Evolutionary conservation across 495 filamentous ascomycete species (phyloP).

Genomic region (Rusavskia elegans): DNA sequence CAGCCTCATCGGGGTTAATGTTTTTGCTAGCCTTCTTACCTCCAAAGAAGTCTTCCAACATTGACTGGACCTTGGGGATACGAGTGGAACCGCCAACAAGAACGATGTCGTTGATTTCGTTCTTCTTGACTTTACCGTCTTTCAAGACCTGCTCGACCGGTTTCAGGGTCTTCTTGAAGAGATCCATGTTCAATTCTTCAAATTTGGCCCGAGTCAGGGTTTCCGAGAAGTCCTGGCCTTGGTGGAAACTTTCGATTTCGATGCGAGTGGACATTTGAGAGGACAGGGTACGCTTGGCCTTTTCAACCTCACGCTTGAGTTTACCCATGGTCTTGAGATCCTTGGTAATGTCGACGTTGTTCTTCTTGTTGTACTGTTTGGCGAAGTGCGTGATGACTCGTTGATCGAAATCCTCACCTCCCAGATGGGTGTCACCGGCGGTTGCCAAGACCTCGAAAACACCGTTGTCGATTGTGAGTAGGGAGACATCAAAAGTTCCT

Average conservation of each 20-base stretch:
- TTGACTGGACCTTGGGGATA: slow-evolving; percentile 91
- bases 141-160: slow-evolving; percentile 95
- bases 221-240: slow-evolving; percentile 96
- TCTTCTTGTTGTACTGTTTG: slow-evolving; percentile 99
- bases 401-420: slow-evolving; percentile 99
- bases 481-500: slow-evolving; percentile 99
- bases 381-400: slow-evolving; percentile 92
- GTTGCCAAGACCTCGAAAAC: slow-evolving; percentile 97
- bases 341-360: slow-evolving; percentile 81
- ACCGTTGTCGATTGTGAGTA: slow-evolving; percentile 90
- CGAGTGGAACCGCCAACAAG: slow-evolving; percentile 86
- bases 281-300: slow-evolving; percentile 98
- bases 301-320: slow-evolving; percentile 98
- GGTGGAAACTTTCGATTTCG: slow-evolving; percentile 95
- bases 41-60: slow-evolving; percentile 89
- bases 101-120: slow-evolving; percentile 74
- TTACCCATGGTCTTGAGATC: slow-evolving; percentile 98
- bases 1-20: slow-evolving; percentile 97
- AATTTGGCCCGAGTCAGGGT: slow-evolving; percentile 98
- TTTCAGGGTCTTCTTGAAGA: slow-evolving; percentile 98
- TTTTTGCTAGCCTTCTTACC: slow-evolving; percentile 96
- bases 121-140: slow-evolving; percentile 82
- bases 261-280: slow-evolving; percentile 96
- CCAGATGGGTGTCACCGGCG: slow-evolving; percentile 97
- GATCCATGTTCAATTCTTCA: slow-evolving; percentile 95